Conservation (phyloP, 2,329 filamentous ascomycete species). For the Talaromyces sp. region DNA sequence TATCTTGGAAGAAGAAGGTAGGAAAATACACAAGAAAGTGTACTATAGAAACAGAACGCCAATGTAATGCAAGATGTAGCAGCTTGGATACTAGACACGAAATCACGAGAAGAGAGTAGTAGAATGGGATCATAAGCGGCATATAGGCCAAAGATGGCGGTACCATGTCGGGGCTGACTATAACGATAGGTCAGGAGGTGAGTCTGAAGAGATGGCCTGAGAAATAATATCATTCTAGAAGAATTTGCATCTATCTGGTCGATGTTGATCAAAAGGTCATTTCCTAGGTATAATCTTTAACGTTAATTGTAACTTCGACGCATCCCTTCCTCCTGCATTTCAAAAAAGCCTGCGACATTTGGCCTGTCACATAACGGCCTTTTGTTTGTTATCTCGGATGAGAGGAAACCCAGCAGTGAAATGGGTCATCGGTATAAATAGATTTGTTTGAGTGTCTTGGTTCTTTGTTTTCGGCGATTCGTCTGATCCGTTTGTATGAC, state of each 20-base stretch:
- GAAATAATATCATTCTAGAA: not conserved
- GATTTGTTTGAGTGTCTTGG: not conserved
- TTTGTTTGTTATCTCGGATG: not conserved
- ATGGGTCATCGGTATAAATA: not conserved
- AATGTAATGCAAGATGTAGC: conserved; percentile 34
- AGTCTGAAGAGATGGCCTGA: not conserved
- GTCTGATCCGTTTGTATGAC: not conserved
- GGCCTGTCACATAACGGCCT: not conserved
- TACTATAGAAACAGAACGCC: conserved; percentile 31
- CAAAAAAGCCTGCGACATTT: not conserved
- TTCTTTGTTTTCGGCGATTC: not conserved
- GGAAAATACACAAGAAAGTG: conserved; percentile 38
- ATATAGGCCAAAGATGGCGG: not conserved
- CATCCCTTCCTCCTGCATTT: not conserved
- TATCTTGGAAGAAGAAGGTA: conserved; percentile 37
- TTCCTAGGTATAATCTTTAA: not conserved
- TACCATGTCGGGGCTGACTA: not conserved
- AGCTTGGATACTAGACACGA: conserved; percentile 34
- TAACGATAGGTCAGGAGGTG: not conserved
- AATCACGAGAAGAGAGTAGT: conserved; percentile 33
- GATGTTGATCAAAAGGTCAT: not conserved
- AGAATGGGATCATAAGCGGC: conserved; percentile 23
- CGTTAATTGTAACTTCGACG: not conserved
- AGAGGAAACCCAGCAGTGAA: not conserved
- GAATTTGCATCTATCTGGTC: not conserved